Conservation (phyloP, 2,329 filamentous ascomycete species). For the Didymella arachidicola region DNA sequence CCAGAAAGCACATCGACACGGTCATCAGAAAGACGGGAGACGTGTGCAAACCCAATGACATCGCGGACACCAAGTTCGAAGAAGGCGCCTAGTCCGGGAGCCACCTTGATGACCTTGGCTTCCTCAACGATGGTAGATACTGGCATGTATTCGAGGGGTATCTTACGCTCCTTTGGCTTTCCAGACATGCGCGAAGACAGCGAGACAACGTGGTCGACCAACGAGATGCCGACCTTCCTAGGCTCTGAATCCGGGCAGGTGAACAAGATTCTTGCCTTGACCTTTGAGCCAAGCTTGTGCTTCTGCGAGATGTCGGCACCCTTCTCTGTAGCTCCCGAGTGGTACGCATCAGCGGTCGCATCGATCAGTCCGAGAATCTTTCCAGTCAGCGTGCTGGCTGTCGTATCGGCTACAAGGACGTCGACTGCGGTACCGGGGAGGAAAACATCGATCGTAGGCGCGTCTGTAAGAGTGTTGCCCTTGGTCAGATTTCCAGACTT, state of each 20-base stretch:
- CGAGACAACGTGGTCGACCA: slow-evolving; percentile 82
- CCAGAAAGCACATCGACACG: slow-evolving; percentile 86
- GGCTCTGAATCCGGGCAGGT: slow-evolving; percentile 81
- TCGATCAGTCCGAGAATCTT: slow-evolving; percentile 93
- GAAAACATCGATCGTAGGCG: slow-evolving; percentile 87
- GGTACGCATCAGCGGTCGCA: slow-evolving; percentile 87
- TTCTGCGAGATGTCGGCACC: slow-evolving; percentile 75
- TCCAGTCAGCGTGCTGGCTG: slow-evolving; percentile 77
- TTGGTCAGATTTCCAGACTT: slow-evolving; percentile 74
- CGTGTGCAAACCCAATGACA: slow-evolving; percentile 88
- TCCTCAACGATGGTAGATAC: slow-evolving; percentile 79
- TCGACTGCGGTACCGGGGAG: slow-evolving; percentile 91
- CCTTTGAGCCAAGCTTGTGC: slow-evolving; percentile 83
- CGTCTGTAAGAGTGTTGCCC: slow-evolving; percentile 72
- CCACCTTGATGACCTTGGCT: slow-evolving; percentile 80
- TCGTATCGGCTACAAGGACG: slow-evolving; percentile 79
- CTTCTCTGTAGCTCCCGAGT: slow-evolving; percentile 78
- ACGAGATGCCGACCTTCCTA: slow-evolving; percentile 84
- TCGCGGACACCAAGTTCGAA: slow-evolving; percentile 72
- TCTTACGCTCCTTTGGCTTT: slow-evolving; percentile 54
- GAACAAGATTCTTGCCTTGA: slow-evolving; percentile 86
- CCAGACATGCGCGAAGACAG: slow-evolving; percentile 58
- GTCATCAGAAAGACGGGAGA: slow-evolving; percentile 88
- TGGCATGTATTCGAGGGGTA: slow-evolving; percentile 68
- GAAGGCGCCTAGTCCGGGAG: slow-evolving; percentile 82